phyloP scores from a whole-genome alignment of 2,329 filamentous ascomycete species.

The Colletotrichum sp. region DNA sequence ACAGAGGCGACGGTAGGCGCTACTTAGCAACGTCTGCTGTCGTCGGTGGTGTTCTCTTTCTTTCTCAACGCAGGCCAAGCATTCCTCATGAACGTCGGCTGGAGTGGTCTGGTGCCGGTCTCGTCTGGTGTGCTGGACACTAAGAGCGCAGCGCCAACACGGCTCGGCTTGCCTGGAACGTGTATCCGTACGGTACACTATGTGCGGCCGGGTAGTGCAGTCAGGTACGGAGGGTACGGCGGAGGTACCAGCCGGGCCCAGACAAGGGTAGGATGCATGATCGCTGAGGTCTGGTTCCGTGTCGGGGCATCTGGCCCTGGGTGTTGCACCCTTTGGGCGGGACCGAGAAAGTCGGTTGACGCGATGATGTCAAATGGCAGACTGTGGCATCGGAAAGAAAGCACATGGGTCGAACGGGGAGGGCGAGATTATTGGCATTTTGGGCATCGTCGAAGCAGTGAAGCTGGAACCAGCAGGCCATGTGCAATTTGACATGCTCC shows the following conservation, averaged over 20 bases:
- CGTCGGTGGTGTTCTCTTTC: not conserved
- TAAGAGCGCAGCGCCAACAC: not conserved
- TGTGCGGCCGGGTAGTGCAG: not conserved
- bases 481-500: not conserved
- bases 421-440: constrained; percentile 1
- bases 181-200: not conserved
- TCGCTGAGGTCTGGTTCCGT: not conserved
- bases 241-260: not conserved
- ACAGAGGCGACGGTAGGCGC: not conserved
- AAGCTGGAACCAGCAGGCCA: not conserved
- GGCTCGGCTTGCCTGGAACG: not conserved
- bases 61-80: not conserved
- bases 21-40: not conserved
- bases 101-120: not conserved
- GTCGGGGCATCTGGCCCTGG: not conserved
- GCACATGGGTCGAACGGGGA: not conserved
- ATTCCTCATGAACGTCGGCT: not conserved
- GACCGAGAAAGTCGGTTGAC: not conserved
- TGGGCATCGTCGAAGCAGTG: not conserved
- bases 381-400: not conserved
- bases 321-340: not conserved
- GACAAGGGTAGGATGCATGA: constrained; percentile 1
- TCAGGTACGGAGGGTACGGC: not conserved
- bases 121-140: not conserved
- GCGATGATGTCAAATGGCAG: constrained; percentile 15